Base-by-base conservation (phyloP, 352 stramenopile species). In the Phytophthora boehmeriae region DNA sequence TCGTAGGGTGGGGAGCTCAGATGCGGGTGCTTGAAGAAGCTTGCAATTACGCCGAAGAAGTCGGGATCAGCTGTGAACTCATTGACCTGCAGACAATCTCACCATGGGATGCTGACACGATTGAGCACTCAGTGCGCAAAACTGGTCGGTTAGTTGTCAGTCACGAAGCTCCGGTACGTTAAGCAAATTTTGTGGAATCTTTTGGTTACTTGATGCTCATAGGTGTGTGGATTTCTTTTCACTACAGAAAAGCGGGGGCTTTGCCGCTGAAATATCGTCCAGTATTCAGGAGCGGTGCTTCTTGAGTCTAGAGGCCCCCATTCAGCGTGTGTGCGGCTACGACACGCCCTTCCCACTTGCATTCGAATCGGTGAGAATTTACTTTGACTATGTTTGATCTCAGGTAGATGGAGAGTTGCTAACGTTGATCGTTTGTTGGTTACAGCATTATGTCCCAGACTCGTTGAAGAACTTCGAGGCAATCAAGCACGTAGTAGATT, bases 51-150 rank as follows among this genome's bases (percentile, higher is more conserved):
- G 94, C 96, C 4, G 80, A 93, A 32, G 78, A 97, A 36, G 60
- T 98, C 22, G 96, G 96, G 2, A 98, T 99, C 58, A 95, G 85
- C 54, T 99, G 96, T 65, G 97, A 99, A 73, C 75, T 99, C 6
- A 99, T 99, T 57, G 97, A 99, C 72, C 76, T 99, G 38, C 93
- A 98, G 68, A 99, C 97, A n/a, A 97, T 99, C 32, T 76, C 98
- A 32, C 97, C 97, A 3, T 99, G 97, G 97, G 97, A 99, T 45
- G 82, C 89, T 23, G 92, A 98, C 61, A 97, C 89, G 0, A 93
- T 99, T 51, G 85, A 92, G 50, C 75, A 97, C 45, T 99, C 95
- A 5, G 97, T 99, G n/a, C 86, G 86, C 57, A 99, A 99, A 77
- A 99, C 97, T 1, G 97, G 97, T 1, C 90, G 97, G 17, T 69